Conservation (phyloP, 2,329 filamentous ascomycete genomes). For the Fonsecaea monophora region DNA sequence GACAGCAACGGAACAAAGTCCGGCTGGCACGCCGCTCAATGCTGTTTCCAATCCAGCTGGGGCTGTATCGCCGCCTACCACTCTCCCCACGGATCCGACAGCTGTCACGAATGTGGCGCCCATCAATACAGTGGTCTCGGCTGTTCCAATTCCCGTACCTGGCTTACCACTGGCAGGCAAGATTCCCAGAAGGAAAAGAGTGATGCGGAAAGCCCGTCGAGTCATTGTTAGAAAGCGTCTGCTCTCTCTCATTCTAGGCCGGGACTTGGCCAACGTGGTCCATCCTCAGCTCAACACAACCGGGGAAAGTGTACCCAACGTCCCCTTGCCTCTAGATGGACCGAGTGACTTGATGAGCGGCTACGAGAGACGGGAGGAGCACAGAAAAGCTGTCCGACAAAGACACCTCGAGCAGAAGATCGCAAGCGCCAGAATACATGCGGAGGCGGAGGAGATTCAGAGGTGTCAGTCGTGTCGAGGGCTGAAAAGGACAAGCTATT, state of each 20-base stretch:
- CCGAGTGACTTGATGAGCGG: constrained; percentile 19
- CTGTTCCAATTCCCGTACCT: constrained; percentile 6
- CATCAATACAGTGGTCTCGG: not conserved
- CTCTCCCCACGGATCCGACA: constrained; percentile 7
- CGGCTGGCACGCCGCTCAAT: constrained; percentile 2
- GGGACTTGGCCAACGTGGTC: constrained; percentile 28
- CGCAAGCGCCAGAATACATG: constrained; percentile 20
- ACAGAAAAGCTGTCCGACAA: constrained; percentile 17
- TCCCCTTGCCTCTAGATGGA: constrained; percentile 24
- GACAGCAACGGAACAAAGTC: constrained; percentile 18
- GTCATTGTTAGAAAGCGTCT: constrained; percentile 31
- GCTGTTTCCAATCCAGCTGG: not conserved
- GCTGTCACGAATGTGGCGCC: constrained; percentile 11
- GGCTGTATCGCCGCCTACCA: constrained; percentile 2
- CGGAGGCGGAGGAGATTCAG: constrained; percentile 25
- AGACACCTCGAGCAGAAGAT: constrained; percentile 25
- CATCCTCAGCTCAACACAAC: constrained; percentile 29
- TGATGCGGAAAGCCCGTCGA: constrained; percentile 25
- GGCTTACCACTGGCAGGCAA: constrained; percentile 4
- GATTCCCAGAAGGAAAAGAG: constrained; percentile 22
- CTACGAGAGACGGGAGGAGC: constrained; percentile 19
- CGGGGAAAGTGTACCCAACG: not conserved
- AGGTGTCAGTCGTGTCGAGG: constrained; percentile 23
- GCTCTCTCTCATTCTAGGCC: constrained; percentile 32
- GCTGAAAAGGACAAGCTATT: constrained; percentile 20